Base-by-base conservation (phyloP, 805 yeast genomes). In the Pichia exigua region DNA sequence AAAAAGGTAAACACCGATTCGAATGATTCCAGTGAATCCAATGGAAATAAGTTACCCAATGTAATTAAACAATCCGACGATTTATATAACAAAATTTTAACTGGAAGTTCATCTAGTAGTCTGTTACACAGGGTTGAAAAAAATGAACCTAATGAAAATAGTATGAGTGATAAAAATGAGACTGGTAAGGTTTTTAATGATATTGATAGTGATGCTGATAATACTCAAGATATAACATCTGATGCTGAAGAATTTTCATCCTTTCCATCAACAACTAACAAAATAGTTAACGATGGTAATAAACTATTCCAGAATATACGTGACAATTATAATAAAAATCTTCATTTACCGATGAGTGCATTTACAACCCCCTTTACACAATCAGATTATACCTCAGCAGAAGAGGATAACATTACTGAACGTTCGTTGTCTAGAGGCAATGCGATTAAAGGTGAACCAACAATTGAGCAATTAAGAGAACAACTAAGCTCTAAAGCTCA, bases 241-340 rank as follows among this genome's bases (percentile, higher is more conserved):
- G 65, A 64, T 47, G 65, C 64, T 0, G 67, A 62, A 21, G 65
- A 61, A 22, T 51, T 62, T 12, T 56, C 50, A 30, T 55, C 64
- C 3, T 50, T 61, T 9, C 52, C 53, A 20, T 56, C 60, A n/a
- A 51, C 61, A 2, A 55, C 64, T 5, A 55, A 59, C 32, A 57
- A 63, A 27, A 53, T 61, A 9, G 48, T 62, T 18, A 47, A 53
- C n/a, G 58, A 62, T 41, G 65, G 68, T 0, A 59, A 65, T 45
- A 51, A 61, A 32, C 32, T 66, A 30, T 61, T 59, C 42, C 54
- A 64, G 44, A 59, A 63, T 42, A 49, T 65, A 42, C 60, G 59
- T 44, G 48, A 48, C 10, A 57, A 30, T 51, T 58, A 42, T 57
- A 58, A 20, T 54, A 47, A 17, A 46, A 59, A 8, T 21, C 54